Evolutionary conservation across 1,284 basidiomycete genomes (phyloP).

Genomic region (Phylloporus gajari): DNA sequence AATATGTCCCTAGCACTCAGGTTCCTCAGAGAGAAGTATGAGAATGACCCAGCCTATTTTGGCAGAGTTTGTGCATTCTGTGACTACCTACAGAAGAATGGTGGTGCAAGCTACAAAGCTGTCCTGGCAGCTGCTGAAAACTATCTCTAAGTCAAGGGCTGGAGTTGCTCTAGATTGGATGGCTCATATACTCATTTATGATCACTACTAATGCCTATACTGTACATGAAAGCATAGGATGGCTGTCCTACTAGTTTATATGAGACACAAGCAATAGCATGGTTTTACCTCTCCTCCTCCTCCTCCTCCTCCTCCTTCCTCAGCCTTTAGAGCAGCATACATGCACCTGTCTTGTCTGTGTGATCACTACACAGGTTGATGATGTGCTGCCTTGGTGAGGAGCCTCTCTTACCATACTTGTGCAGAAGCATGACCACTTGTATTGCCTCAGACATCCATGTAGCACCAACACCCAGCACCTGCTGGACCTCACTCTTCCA

Average conservation of each 20-base stretch:
- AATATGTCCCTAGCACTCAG: conserved; percentile 21
- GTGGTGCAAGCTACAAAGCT: too few species aligned
- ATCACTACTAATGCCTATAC: too few species aligned
- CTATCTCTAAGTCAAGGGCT: background rate
- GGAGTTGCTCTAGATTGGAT: too few species aligned
- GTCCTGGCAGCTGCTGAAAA: too few species aligned
- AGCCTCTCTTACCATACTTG: background rate
- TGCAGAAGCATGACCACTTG: background rate
- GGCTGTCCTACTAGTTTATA: too few species aligned
- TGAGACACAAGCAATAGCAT: too few species aligned
- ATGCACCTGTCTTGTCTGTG: background rate
- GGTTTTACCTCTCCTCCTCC: too few species aligned
- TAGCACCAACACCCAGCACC: background rate
- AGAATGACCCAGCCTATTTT: conserved; percentile 14
- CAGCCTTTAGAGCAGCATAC: background rate
- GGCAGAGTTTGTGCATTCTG: conserved; percentile 22
- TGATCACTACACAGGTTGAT: background rate
- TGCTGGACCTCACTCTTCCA: background rate
- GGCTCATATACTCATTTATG: too few species aligned
- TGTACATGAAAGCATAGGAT: too few species aligned
- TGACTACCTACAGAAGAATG: conserved; percentile 17
- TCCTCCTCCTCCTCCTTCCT: background rate
- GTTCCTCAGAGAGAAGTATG: conserved; percentile 28
- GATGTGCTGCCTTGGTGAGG: background rate
- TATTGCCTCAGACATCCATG: background rate